These are phyloP conservation scores for Breynia disticha DNA, from an alignment of 441 rosid species.

Conservation along the genomic window DNA sequence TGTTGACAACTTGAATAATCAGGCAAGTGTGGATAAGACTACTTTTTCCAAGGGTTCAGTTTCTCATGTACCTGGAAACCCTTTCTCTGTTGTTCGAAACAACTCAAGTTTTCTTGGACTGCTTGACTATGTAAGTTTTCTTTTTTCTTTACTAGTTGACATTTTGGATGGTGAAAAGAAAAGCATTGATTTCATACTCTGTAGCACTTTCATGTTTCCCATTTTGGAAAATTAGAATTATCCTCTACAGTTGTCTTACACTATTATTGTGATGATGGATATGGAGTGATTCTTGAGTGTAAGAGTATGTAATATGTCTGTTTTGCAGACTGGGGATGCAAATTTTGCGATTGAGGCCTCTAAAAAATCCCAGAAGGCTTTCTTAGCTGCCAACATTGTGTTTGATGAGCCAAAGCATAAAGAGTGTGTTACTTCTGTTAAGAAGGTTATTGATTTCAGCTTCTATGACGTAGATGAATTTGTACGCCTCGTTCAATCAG, in stretches of 20 bases:
- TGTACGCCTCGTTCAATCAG: constrained; percentile 44
- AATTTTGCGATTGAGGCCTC: constrained; percentile 73
- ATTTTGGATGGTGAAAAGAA: not conserved
- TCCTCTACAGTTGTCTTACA: too few relatives aligned
- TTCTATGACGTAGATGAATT: constrained; percentile 71
- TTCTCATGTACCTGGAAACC: constrained; percentile 43
- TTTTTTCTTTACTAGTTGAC: constrained; percentile 5
- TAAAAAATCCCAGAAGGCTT: constrained; percentile 48
- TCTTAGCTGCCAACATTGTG: constrained; percentile 35
- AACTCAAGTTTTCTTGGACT: constrained; percentile 38
- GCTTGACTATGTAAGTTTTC: constrained; percentile 67
- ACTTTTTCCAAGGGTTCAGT: constrained; percentile 35
- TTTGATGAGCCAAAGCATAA: constrained; percentile 33
- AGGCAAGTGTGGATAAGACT: constrained; percentile 40
- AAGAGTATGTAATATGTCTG: not conserved
- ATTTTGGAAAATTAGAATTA: too few relatives aligned
- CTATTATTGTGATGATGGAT: too few relatives aligned
- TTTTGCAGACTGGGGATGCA: constrained; percentile 61
- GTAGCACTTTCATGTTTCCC: not conserved
- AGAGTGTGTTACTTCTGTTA: constrained; percentile 42
- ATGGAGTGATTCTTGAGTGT: not conserved
- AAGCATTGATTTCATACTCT: not conserved
- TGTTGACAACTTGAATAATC: constrained; percentile 61
- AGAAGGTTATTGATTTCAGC: constrained; percentile 57
- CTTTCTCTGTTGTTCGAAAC: constrained; percentile 34